These are phyloP conservation scores for Parmelia sp. DNA, from an alignment of 495 filamentous ascomycete species.

Conservation along the genomic window DNA sequence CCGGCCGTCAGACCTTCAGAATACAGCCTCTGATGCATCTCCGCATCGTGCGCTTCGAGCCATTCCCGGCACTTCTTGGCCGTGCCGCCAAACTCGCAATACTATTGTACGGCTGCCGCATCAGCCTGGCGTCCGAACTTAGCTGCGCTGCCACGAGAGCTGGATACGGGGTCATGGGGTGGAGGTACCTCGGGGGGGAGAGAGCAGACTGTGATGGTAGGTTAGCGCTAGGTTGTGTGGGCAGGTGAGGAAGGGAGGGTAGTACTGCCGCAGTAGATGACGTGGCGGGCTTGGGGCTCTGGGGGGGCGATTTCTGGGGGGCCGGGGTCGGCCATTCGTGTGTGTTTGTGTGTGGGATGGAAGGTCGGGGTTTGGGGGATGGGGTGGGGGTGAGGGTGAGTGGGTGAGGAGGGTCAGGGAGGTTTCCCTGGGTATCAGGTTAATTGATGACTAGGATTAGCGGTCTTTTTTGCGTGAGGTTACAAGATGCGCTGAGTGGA, in stretches of 20 bases:
- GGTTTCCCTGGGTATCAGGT: neutral
- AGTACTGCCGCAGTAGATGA: slow-evolving; percentile 79
- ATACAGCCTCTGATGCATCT: slow-evolving; percentile 71
- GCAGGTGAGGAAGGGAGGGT: slow-evolving; percentile 19
- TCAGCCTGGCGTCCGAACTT: too few relatives aligned
- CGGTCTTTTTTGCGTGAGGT: neutral
- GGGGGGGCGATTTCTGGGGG: slow-evolving; percentile 31
- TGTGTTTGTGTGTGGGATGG: slow-evolving; percentile 1
- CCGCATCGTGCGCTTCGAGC: slow-evolving; percentile 68
- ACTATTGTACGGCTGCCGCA: slow-evolving; percentile 54
- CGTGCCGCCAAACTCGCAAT: slow-evolving; percentile 97
- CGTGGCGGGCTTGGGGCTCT: slow-evolving; percentile 57
- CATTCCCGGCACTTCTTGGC: slow-evolving; percentile 97
- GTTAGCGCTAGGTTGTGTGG: neutral
- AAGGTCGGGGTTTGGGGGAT: neutral
- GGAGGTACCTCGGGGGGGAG: slow-evolving; percentile 83
- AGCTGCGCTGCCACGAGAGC: too few relatives aligned
- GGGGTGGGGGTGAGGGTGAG: neutral
- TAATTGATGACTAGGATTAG: neutral
- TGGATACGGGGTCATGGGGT: too few relatives aligned
- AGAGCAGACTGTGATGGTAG: slow-evolving; percentile 65
- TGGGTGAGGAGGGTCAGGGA: neutral
- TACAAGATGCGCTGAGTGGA: neutral
- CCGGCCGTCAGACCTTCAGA: slow-evolving; percentile 57
- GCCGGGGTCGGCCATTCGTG: slow-evolving; percentile 36